Evolutionary conservation across 805 yeast genomes (phyloP).

Genomic region (Helenozyma rhizophorensis): DNA sequence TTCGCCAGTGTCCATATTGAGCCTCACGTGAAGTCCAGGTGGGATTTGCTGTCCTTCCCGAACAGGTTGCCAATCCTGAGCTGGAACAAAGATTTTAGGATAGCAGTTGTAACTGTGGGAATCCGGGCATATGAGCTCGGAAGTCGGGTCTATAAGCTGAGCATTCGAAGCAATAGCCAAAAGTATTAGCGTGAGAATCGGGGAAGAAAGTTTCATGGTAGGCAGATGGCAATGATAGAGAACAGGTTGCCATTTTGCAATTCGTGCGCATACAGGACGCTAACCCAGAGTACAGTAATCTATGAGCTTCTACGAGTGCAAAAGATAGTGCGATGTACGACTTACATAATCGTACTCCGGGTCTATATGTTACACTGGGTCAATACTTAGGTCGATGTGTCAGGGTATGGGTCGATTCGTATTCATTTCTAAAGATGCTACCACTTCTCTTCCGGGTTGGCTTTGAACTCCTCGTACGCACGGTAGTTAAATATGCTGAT

Average conservation of each 20-base stretch:
- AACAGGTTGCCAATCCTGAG: conserved; percentile 64
- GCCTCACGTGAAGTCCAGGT: conserved; percentile 69
- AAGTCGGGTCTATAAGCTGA: conserved; percentile 1
- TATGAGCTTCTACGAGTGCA: too few relatives aligned
- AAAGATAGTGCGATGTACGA: too few relatives aligned
- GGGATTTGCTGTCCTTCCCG: conserved; percentile 75
- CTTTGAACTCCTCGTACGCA: conserved; percentile 65
- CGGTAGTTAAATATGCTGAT: conserved; percentile 70
- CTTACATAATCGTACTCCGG: too few relatives aligned
- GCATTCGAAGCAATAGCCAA: conserved; percentile 6
- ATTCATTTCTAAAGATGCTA: conserved; percentile 29
- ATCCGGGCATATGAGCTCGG: conserved; percentile 36
- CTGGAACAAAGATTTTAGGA: conserved; percentile 59
- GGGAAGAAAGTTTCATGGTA: conserved; percentile 2
- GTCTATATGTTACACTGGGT: too few relatives aligned
- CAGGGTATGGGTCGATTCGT: too few relatives aligned
- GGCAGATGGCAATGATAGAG: too few relatives aligned
- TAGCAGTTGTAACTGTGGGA: conserved; percentile 51
- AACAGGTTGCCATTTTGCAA: too few relatives aligned
- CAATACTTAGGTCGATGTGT: too few relatives aligned
- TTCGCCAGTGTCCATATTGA: conserved; percentile 67
- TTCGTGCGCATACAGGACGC: too few relatives aligned
- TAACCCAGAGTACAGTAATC: too few relatives aligned
- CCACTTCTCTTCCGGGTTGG: conserved; percentile 92
- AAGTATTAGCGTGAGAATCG: conserved; percentile 3